Conservation (phyloP, 2,329 filamentous ascomycete species). For the Rosellinia necatrix region DNA sequence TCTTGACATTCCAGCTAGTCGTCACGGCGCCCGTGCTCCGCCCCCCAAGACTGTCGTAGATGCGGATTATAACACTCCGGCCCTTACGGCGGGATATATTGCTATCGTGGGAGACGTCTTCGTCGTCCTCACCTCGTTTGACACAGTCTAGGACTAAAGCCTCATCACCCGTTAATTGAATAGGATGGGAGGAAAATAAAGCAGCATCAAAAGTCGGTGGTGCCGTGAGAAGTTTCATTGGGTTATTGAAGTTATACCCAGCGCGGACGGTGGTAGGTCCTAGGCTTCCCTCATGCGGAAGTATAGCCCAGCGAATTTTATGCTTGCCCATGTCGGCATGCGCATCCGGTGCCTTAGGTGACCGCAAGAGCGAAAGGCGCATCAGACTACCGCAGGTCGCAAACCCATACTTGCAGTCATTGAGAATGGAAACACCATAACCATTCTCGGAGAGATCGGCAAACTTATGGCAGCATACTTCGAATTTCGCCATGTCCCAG, state of each 20-base stretch:
- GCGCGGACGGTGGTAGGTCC: conserved; percentile 76
- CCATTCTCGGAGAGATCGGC: conserved; percentile 86
- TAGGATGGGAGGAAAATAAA: conserved; percentile 47
- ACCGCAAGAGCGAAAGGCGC: conserved; percentile 83
- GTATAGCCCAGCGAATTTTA: conserved; percentile 84
- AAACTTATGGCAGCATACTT: conserved; percentile 95
- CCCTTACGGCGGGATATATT: conserved; percentile 70
- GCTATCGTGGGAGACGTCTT: conserved; percentile 67
- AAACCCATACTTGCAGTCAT: conserved; percentile 96
- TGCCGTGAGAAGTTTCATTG: conserved; percentile 61
- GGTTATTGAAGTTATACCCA: conserved; percentile 89
- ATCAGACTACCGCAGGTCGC: conserved; percentile 87
- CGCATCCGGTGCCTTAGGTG: conserved; percentile 89
- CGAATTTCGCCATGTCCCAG: conserved; percentile 98
- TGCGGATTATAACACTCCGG: conserved; percentile 77
- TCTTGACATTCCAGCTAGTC: conserved; percentile 72
- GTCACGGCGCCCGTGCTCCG: conserved; percentile 72
- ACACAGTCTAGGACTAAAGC: conserved; percentile 84
- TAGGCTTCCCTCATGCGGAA: conserved; percentile 79
- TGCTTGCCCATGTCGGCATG: conserved; percentile 94
- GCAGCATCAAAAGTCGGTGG: conserved; percentile 40
- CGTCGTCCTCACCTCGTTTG: conserved; percentile 91
- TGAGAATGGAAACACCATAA: conserved; percentile 90
- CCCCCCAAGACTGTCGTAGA: conserved; percentile 90
- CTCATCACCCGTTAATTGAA: conserved; percentile 68